Base-by-base conservation (phyloP, 2,329 filamentous ascomycete genomes). In the Fusarium penzigii region DNA sequence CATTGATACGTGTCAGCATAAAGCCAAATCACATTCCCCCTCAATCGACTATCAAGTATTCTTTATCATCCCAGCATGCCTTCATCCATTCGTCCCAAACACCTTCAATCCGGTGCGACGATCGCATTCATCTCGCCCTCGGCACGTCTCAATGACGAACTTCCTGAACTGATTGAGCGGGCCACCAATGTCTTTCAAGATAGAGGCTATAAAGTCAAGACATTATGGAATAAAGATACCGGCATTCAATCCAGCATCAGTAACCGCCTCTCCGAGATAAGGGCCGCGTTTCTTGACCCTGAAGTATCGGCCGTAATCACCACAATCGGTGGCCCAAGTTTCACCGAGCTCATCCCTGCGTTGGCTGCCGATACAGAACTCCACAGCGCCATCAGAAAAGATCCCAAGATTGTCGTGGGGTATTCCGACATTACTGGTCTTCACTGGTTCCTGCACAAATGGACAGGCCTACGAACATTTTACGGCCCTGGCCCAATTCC, bases 381-480 rank as follows among this genome's bases (percentile, higher is more conserved):
- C 2, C 70, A 72, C 29, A 46, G 20, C 11, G 48, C 52, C 2
- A 69, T 76, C 38, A 68, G 66, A 6, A 56, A 54, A 2, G 65
- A 71, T 42, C 75, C 74, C 34, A 77, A 76, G 63, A 66, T 77
- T 17, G 65, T 77, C 2, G 68, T 76, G 14, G 75, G 74, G 2
- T 74, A 67, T 49, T 75, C 72, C 2, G 74, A 77, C 49, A 75
- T 75, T 47, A 73, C 71, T 1, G 66, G 69, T 32, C 50, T 77
- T 36, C 74, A 77, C 60, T 77, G 75, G 74, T 70, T 72, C 44
- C 59, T 77, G 34, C 53, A 72, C 52, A 68, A 67, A 1, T 25
- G 65, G 11, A 65, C 70, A 1, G 74, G 75, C 1, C 61, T 77
- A 36, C 71, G 73, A 39, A 76, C 74, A 5, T 77, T 76, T 47